Evolutionary conservation across 768 basidiomycete genomes (phyloP).

Genomic region (Chalciporus pseudorubinellus): DNA sequence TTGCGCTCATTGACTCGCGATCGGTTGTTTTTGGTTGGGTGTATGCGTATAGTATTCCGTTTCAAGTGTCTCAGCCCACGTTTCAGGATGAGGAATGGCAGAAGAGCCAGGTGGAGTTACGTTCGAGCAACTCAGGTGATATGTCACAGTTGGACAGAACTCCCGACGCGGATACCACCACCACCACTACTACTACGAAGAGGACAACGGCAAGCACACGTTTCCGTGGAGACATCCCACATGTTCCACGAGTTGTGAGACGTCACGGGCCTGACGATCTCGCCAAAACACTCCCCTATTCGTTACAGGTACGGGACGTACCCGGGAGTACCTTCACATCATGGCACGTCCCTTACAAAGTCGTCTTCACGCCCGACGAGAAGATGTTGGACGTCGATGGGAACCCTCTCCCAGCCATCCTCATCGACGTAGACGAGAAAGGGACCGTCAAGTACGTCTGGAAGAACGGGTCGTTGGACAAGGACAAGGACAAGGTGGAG

Average conservation of each 20-base stretch:
- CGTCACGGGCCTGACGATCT: background rate
- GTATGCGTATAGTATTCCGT: background rate
- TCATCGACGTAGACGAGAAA: conserved; percentile 1
- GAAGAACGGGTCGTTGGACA: background rate
- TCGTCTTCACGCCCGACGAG: conserved; percentile 5
- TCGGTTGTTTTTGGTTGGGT: no score
- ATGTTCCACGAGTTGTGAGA: background rate
- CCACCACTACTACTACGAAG: background rate
- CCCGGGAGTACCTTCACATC: background rate
- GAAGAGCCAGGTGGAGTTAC: background rate
- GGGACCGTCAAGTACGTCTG: background rate
- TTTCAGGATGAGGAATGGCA: background rate
- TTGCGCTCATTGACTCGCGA: no score
- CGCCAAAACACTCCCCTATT: background rate
- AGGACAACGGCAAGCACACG: background rate
- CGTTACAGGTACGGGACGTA: background rate
- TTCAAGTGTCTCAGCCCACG: background rate
- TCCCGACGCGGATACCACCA: no score
- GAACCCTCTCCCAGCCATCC: background rate
- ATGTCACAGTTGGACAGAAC: no score
- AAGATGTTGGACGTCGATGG: background rate
- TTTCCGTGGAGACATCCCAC: background rate
- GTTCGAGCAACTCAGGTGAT: background rate
- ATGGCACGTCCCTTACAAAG: conserved; percentile 1
- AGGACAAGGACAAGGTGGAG: background rate